Base-by-base conservation (phyloP, 208 protist genomes). In the Trypanosoma vivax region DNA sequence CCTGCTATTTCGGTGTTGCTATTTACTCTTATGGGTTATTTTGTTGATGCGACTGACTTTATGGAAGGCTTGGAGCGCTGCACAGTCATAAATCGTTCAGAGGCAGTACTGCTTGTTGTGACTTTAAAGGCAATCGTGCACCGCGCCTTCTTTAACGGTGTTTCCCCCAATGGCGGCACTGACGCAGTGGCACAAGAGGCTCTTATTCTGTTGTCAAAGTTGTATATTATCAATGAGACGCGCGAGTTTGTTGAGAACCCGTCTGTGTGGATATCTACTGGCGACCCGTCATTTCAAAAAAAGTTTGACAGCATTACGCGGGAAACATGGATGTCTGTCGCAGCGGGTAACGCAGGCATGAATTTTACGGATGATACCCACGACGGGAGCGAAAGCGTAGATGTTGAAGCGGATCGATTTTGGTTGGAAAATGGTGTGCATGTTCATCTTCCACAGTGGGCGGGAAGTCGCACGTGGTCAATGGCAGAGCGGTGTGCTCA, bases 161-260 rank as follows among this genome's bases (percentile, higher is more conserved):
- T 93, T 27, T 55, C 85, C 21, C 76, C 86, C 4, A 27, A 67
- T 55, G 43, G 67, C 11, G 86, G 79, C 57, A 63, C 67, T 31
- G 86, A 86, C 58, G 79, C 74, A n/a, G 80, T 90, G 10, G 80
- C 80, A 35, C 70, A 87, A 57, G 37, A 74, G 1, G 82, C 79
- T 40, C 76, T 67, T 41, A 57, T 49, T 33, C 63, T 90, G 29
- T 75, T 93, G 19, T 34, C 46, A 16, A 81, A 83, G 31, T 58
- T 93, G 7, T 73, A 90, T 72, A 56, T 67, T 10, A 67, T 93
- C 29, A 70, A 88, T 56, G 79, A 90, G 65, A 63, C 73, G 23
- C 63, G 66, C 27, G 43, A 66, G 0, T 88, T 92, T 58, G 66
- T 80, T 40, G 27, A 65, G 18, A 35, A 56, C 14, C 39, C 66